Percentiles rank a stretch among this genome's conserved stretches.
Conservation (phyloP, 169 alveolate species). For the Plasmodium malariae region DNA sequence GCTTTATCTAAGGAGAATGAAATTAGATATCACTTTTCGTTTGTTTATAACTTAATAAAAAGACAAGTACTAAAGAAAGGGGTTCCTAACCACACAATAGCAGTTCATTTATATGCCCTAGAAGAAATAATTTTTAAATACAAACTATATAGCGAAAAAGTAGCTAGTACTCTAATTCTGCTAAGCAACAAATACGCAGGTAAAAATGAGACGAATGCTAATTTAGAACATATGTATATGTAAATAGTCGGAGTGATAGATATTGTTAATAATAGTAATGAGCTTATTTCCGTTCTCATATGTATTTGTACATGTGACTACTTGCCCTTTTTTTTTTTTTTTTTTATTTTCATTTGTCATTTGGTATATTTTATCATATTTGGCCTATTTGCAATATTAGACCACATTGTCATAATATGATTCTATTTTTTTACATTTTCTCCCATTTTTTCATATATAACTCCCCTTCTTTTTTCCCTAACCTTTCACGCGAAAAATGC, state of each 20-base stretch:
- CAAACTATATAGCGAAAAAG: conserved; percentile 52
- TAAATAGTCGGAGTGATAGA: too few species aligned
- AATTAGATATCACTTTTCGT: conserved; percentile 58
- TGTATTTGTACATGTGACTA: too few species aligned
- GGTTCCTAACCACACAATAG: not conserved
- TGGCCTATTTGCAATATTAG: too few species aligned
- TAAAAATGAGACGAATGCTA: not conserved
- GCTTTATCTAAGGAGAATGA: conserved; percentile 32
- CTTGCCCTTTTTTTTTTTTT: too few species aligned
- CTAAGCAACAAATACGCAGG: conserved; percentile 21
- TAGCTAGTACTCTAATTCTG: conserved; percentile 7
- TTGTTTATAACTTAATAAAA: conserved; percentile 44
- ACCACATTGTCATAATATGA: not conserved
- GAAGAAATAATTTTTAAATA: conserved; percentile 66
- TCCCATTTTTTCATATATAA: not conserved
- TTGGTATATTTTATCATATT: too few species aligned
- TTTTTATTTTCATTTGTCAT: too few species aligned
- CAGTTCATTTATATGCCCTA: conserved; percentile 2
- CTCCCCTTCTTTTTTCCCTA: conserved; percentile 3
- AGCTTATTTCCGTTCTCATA: too few species aligned
- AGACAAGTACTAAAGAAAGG: conserved; percentile 19
- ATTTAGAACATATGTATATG: too few species aligned
- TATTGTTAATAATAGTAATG: too few species aligned
- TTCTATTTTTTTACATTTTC: too few species aligned
- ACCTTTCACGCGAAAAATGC: not conserved